Base-by-base conservation (phyloP, 2,329 filamentous ascomycete species). In the Calonectria montana region DNA sequence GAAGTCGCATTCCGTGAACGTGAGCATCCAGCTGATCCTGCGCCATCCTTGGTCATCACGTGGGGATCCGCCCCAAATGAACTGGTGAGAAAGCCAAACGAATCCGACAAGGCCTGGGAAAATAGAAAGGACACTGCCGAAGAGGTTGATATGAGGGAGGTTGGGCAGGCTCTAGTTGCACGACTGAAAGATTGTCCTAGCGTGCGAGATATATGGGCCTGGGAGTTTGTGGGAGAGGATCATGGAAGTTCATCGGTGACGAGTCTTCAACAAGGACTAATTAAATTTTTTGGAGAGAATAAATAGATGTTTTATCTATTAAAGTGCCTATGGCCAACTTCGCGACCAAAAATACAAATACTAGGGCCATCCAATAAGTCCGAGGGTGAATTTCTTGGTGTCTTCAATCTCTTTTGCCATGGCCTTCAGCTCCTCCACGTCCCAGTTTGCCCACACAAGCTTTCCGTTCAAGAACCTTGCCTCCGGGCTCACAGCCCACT, bases 371-470 rank as follows among this genome's bases (percentile, higher is more conserved):
- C 53, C 53, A 3, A 39, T 59, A 7, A 39, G 53, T 15, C 53
- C 53, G 0, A 39, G 53, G 12, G 5, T 59, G 18, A 59, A 59
- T 15, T 39, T 59, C 10, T 37, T 37, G 4, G 53, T 59, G 2
- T 12, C 10, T 25, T 57, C 53, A 27, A 57, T 45, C 0, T 59
- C 39, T 9, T 27, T 31, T 27, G 45, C 43, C 45, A 39, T 65
- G n/a, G 45, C 45, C 6, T 61, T 67, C 27, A 67, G 18, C 12
- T 61, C 65, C 21, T 61, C 41, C 9, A 67, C 41, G 13, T 67
- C 65, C 65, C 65, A 61, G 10, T 67, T 59, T 9, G 65, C 53
- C 65, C 65, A 67, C 15, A 67, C 48, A 7, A 67, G 47, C 10
- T 59, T 59, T 21, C 65, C 65, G 4, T 61, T 59, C 6, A 67